phyloP scores from a whole-genome alignment of 2,329 filamentous ascomycete species.

The Venturia aucupariae region DNA sequence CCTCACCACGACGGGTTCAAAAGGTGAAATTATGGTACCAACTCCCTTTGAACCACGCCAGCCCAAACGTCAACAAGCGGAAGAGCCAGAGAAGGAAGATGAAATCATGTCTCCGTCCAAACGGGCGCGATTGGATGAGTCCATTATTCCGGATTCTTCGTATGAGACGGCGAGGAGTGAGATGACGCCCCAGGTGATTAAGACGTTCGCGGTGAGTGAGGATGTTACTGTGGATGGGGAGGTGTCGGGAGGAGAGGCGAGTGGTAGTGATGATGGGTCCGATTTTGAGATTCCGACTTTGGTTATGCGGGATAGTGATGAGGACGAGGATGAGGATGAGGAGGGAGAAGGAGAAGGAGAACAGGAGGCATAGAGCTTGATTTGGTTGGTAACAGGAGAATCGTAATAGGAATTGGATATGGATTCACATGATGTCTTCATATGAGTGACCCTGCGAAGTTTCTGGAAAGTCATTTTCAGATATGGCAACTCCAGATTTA shows the following conservation, averaged over 20 bases:
- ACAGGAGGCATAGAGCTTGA: background rate
- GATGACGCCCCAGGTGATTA: background rate
- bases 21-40: background rate
- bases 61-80: background rate
- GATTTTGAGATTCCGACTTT: conserved; percentile 14
- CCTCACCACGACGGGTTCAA: background rate
- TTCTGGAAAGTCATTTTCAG: no score
- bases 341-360: background rate
- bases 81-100: background rate
- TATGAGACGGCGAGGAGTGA: background rate
- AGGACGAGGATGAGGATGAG: conserved; percentile 8
- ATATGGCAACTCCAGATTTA: no score
- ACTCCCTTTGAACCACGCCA: background rate
- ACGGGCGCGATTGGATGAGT: background rate
- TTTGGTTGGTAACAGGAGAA: background rate
- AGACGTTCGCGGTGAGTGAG: background rate
- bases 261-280: conserved; percentile 14
- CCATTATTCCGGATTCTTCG: background rate
- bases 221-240: background rate
- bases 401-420: background rate
- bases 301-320: conserved; percentile 1
- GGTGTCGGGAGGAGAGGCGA: background rate
- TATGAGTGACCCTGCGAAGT: no score
- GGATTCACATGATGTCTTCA: no score
- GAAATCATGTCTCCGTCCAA: background rate